Evolutionary conservation across 176 grass and related monocot species (phyloP), one percentile per base, ranked within the genome.

Genomic region (Metroxylon sagu): DNA sequence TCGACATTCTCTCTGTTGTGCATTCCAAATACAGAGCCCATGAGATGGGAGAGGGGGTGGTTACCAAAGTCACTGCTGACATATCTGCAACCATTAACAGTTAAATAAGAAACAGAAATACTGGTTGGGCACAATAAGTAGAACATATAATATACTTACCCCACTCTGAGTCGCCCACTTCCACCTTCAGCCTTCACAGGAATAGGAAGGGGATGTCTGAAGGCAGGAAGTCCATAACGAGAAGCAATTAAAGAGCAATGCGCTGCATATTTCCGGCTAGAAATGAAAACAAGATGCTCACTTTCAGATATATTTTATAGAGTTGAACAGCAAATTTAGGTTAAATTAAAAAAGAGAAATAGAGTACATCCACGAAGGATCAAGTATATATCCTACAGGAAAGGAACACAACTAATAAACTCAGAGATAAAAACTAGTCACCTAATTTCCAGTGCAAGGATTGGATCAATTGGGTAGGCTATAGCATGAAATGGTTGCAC

Each of bases 401-500:
- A 68, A 17, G 14, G 55, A 55, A 55, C 5, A 55, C 4, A 49
- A 4, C 50, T 50, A 26, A 16, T 25, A 50, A 64, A 3, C 23
- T 50, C 23, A 25, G 16, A 25, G 5, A 48, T 23, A 16, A 26
- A 10, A 54, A 27, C 35, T 12, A 16, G 14, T 72, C 57, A 88
- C 89, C 89, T 95, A 74, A 95, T 95, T 62, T 95, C 89, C 65
- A 95, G 68, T 5, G 89, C 89, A 82, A 95, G 78, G 16, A 85
- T 64, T 1, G 85, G 81, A 67, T 95, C 81, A 14, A 95, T 85
- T 55, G 89, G 89, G 61, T 95, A 95, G 54, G 85, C 89, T 59
- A 95, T 95, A 62, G 89, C 89, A 85, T 95, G 89, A 75, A 95
- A 95, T 76, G 89, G 89, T 71, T 95, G 89, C 71, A 95, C 89